These are phyloP conservation scores for Phytophthora kernoviae DNA, from an alignment of 352 stramenopile genomes.

Conservation along the genomic window DNA sequence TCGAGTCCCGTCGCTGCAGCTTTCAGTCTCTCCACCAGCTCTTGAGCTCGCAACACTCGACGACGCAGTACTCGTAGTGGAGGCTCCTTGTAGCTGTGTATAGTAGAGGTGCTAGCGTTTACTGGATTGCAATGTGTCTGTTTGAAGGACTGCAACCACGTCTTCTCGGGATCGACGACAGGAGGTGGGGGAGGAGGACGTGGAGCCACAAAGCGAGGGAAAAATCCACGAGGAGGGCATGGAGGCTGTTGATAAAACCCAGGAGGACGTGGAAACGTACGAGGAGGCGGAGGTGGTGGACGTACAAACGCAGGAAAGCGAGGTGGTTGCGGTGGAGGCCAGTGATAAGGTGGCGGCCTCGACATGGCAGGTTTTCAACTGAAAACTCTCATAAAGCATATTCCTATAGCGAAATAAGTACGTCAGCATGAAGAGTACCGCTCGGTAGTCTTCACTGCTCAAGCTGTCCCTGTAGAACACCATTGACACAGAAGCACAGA, in stretches of 20 bases:
- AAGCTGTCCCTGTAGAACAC: too few species aligned
- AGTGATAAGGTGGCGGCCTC: too few species aligned
- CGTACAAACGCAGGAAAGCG: constrained; percentile 12
- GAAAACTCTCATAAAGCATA: too few species aligned
- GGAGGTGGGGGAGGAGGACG: constrained; percentile 8
- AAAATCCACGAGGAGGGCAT: constrained; percentile 9
- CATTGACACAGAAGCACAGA: too few species aligned
- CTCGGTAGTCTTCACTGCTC: too few species aligned
- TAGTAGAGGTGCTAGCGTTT: too few species aligned
- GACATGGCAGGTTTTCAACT: too few species aligned
- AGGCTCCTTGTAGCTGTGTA: constrained; percentile 15
- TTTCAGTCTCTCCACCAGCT: constrained; percentile 26
- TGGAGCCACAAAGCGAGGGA: constrained; percentile 16
- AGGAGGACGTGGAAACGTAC: background rate
- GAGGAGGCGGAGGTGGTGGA: constrained; percentile 5
- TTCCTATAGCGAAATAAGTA: too few species aligned
- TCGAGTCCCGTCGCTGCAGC: constrained; percentile 19
- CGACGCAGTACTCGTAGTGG: constrained; percentile 28
- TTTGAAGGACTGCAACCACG: constrained; percentile 36
- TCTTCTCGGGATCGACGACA: constrained; percentile 23
- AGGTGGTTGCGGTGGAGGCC: too few species aligned
- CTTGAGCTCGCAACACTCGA: constrained; percentile 22
- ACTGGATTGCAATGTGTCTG: constrained; percentile 19
- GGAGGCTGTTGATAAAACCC: constrained; percentile 9
- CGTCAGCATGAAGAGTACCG: too few species aligned